A percentile compares a stretch with the other conserved stretches of the same genome.
Evolutionary conservation across 306 rosid genomes (phyloP).

Genomic region (Geum urbanum): DNA sequence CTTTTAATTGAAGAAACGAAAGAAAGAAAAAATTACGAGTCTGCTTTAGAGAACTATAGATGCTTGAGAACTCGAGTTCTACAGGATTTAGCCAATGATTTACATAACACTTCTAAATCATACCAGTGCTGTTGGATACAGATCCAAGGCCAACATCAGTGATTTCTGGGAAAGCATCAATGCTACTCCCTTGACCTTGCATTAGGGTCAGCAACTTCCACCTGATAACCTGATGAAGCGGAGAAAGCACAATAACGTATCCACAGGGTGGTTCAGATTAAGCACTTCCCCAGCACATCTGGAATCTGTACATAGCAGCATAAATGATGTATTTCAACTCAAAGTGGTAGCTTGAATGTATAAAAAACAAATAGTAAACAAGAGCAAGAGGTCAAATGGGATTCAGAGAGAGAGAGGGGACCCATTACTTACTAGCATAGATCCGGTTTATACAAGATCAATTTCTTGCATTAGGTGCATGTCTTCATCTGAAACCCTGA

Average conservation of each 20-base stretch:
- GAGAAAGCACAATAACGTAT: conserved; percentile 1
- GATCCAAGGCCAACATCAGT: conserved; percentile 53
- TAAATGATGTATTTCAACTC: conserved; percentile 15
- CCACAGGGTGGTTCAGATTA: conserved; percentile 24
- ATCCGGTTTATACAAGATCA: background rate
- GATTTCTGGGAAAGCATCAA: conserved; percentile 45
- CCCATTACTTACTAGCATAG: background rate
- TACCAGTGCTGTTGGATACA: conserved; percentile 48
- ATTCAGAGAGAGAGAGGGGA: background rate
- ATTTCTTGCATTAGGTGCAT: conserved; percentile 8
- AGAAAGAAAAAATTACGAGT: no score
- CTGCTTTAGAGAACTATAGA: conserved; percentile 27
- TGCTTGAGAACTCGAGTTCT: conserved; percentile 47
- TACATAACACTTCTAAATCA: conserved; percentile 50
- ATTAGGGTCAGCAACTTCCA: conserved; percentile 42
- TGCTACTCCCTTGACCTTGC: conserved; percentile 69
- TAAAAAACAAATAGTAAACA: conserved; percentile 13
- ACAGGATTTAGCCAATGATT: conserved; percentile 46
- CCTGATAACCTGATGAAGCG: conserved; percentile 24
- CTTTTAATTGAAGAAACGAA: no score
- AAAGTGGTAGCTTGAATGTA: conserved; percentile 9
- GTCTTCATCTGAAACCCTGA: conserved; percentile 3
- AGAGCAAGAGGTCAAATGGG: background rate
- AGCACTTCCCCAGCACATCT: conserved; percentile 21
- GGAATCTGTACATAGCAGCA: conserved; percentile 8